A percentile compares a stretch with the other conserved stretches of the same genome.
Evolutionary conservation across 208 protist species (phyloP).

Genomic region (Trypanosomatidae sp.): DNA sequence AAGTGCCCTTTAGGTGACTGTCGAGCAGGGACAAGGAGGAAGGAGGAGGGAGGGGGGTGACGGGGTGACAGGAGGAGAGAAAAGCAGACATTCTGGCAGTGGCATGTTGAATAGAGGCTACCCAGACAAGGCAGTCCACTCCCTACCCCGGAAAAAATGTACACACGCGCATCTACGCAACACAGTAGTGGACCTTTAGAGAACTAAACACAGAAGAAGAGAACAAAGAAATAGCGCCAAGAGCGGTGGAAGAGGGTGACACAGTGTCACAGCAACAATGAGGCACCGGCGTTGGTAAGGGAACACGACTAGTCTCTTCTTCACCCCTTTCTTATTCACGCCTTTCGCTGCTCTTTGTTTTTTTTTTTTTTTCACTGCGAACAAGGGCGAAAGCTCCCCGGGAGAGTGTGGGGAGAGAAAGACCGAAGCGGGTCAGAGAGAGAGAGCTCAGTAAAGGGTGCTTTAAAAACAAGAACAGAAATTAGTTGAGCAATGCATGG

Average conservation of each 20-base stretch:
- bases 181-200: neutral
- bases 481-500: neutral
- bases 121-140: neutral
- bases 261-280: neutral
- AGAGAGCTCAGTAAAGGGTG: neutral
- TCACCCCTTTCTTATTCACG: neutral
- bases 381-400: neutral
- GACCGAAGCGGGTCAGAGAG: neutral
- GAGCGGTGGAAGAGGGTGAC: neutral
- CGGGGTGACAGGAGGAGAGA: neutral
- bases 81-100: neutral
- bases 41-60: neutral
- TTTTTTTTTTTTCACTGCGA: neutral
- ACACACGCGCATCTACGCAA: neutral
- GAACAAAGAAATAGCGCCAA: neutral
- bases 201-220: neutral
- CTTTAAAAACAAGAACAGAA: neutral
- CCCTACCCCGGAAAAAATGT: neutral
- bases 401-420: neutral
- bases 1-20: neutral
- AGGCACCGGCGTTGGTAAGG: neutral
- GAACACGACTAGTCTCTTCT: neutral
- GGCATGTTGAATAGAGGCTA: neutral
- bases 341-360: neutral
- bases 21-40: neutral